Evolutionary conservation across 129 eudicot genomes (phyloP).

Genomic region (Flaveria bidentis): DNA sequence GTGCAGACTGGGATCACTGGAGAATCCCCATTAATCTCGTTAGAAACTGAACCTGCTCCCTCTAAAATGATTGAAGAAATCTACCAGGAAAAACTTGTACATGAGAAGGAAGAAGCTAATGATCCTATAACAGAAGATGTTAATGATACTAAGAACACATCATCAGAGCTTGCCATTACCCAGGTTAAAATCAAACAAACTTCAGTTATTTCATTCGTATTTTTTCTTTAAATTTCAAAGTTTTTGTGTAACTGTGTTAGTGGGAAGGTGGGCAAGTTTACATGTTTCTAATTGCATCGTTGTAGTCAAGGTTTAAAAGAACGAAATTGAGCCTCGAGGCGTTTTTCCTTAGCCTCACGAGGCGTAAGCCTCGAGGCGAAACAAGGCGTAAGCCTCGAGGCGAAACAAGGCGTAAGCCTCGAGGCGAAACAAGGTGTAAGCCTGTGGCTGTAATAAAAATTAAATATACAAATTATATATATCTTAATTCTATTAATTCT

Average conservation of each 20-base stretch:
- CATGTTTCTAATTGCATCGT: constrained; percentile 15
- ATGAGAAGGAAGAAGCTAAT: constrained; percentile 18
- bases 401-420: too few relatives aligned
- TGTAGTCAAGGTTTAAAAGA: neutral
- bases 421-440: too few relatives aligned
- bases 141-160: constrained; percentile 23
- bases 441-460: too few relatives aligned
- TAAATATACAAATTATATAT: too few relatives aligned
- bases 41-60: constrained; percentile 25
- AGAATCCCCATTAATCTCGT: constrained; percentile 2
- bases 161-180: constrained; percentile 29
- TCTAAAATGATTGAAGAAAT: constrained; percentile 18
- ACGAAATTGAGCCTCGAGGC: too few relatives aligned
- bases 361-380: too few relatives aligned
- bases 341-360: too few relatives aligned
- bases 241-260: neutral
- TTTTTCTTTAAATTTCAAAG: neutral
- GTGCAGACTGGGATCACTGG: constrained; percentile 31
- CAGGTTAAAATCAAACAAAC: constrained; percentile 31
- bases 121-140: constrained; percentile 20
- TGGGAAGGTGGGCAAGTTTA: constrained; percentile 1
- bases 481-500: too few relatives aligned
- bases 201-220: neutral
- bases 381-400: too few relatives aligned
- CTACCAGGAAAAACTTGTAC: constrained; percentile 12